phyloP scores from a whole-genome alignment of 208 protist species.

The Wallacemonas collosoma region DNA sequence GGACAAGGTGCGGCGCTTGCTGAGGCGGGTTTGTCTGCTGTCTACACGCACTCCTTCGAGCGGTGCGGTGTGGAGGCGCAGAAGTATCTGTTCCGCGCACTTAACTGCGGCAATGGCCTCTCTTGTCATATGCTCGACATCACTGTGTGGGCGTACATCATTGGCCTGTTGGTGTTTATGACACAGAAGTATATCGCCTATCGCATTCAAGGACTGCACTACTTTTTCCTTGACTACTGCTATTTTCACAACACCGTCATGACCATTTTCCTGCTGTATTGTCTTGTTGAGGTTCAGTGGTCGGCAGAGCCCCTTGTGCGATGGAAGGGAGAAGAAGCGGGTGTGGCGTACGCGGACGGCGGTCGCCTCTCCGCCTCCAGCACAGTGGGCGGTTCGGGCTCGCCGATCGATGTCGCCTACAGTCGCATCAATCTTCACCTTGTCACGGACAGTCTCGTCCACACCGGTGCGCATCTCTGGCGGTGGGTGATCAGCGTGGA shows the following conservation, averaged over 20 bases:
- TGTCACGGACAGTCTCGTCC: not conserved
- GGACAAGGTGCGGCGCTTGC: not conserved
- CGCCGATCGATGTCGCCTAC: not conserved
- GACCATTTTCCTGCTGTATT: slow-evolving; percentile 56
- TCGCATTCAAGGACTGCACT: slow-evolving; percentile 55
- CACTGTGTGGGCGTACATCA: slow-evolving; percentile 67
- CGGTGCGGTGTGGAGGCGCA: not conserved
- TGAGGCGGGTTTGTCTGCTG: not conserved
- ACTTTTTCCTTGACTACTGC: slow-evolving; percentile 79
- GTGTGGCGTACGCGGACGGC: slow-evolving; percentile 18
- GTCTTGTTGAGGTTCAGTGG: slow-evolving; percentile 58
- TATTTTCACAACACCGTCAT: slow-evolving; percentile 72
- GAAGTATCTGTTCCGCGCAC: slow-evolving; percentile 26
- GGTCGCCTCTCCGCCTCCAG: not conserved
- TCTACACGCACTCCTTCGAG: slow-evolving; percentile 6
- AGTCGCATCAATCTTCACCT: not conserved
- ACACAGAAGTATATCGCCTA: slow-evolving; percentile 63
- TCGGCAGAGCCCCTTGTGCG: slow-evolving; percentile 49
- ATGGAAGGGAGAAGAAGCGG: slow-evolving; percentile 16
- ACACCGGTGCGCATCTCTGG: not conserved
- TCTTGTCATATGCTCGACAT: slow-evolving; percentile 69
- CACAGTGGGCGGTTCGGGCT: too few species aligned
- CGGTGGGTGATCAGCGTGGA: slow-evolving; percentile 21
- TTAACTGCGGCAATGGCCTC: slow-evolving; percentile 34
- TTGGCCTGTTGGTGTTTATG: slow-evolving; percentile 51